These are phyloP conservation scores for Blastomyces gilchristii DNA, from an alignment of 2,329 filamentous ascomycete genomes.

Conservation along the genomic window DNA sequence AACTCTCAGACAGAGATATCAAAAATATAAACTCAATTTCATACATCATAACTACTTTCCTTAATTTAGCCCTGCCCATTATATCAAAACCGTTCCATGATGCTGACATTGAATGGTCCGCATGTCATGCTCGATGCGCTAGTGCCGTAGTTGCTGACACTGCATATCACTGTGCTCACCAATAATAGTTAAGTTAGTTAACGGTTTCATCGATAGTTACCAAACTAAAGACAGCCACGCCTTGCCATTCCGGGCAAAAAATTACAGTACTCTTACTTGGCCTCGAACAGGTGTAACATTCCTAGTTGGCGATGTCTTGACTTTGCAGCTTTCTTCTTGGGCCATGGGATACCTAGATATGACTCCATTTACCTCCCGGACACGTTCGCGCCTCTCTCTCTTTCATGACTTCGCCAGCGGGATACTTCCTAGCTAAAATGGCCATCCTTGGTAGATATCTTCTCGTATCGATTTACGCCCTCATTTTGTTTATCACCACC, in stretches of 20 bases:
- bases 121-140: not conserved
- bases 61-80: not conserved
- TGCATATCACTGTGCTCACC: not conserved
- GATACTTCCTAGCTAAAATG: not conserved
- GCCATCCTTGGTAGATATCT: not conserved
- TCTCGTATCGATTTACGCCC: not conserved
- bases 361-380: not conserved
- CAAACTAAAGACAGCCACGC: not conserved
- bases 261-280: not conserved
- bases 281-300: not conserved
- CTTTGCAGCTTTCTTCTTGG: not conserved
- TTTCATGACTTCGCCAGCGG: not conserved
- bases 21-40: not conserved
- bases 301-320: not conserved
- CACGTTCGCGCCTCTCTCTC: not conserved
- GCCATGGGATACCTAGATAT: not conserved
- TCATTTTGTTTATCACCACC: not conserved
- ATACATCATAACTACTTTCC: not conserved
- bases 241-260: not conserved
- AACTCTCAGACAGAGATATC: not conserved
- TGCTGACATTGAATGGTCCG: not conserved
- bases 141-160: not conserved
- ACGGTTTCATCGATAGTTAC: not conserved
- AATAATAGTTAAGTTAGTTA: not conserved
- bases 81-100: not conserved